Conservation (phyloP, 805 yeast genomes). For the Clavispora vitiphila region DNA sequence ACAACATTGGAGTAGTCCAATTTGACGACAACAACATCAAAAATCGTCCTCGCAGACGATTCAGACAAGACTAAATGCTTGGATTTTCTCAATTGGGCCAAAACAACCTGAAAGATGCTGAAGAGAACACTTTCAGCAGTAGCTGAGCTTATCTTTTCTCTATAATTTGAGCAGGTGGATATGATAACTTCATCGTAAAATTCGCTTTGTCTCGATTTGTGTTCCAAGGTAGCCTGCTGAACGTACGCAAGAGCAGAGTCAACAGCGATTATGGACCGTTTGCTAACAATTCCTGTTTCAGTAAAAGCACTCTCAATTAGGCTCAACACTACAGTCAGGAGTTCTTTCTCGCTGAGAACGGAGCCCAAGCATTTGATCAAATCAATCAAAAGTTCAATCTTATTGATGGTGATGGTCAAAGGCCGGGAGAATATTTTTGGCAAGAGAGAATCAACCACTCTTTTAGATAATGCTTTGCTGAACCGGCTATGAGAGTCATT, state of each 20-base stretch:
- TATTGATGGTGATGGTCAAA: conserved; percentile 43
- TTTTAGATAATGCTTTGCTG: conserved; percentile 17
- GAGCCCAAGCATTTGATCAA: conserved; percentile 46
- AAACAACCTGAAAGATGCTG: conserved; percentile 9
- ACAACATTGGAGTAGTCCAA: conserved; percentile 3
- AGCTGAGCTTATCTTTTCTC: too few species aligned
- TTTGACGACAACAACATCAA: conserved; percentile 3
- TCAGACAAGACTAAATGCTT: background rate
- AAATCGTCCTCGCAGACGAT: conserved; percentile 3
- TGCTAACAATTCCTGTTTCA: conserved; percentile 43
- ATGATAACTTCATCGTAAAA: conserved; percentile 8
- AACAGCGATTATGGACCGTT: conserved; percentile 45
- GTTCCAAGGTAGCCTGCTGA: conserved; percentile 4
- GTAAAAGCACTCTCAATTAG: conserved; percentile 35
- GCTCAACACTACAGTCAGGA: conserved; percentile 21
- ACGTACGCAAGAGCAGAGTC: conserved; percentile 21
- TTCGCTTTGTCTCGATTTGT: background rate
- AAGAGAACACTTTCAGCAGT: conserved; percentile 2
- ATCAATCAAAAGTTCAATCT: conserved; percentile 57
- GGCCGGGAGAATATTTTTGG: conserved; percentile 28
- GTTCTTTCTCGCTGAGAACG: conserved; percentile 32
- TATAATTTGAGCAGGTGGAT: background rate
- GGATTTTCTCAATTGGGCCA: conserved; percentile 4
- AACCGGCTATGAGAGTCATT: conserved; percentile 25
- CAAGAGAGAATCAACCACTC: conserved; percentile 33